These are phyloP conservation scores for Aspergillus floridensis DNA, from an alignment of 2,329 filamentous ascomycete genomes.

Conservation along the genomic window DNA sequence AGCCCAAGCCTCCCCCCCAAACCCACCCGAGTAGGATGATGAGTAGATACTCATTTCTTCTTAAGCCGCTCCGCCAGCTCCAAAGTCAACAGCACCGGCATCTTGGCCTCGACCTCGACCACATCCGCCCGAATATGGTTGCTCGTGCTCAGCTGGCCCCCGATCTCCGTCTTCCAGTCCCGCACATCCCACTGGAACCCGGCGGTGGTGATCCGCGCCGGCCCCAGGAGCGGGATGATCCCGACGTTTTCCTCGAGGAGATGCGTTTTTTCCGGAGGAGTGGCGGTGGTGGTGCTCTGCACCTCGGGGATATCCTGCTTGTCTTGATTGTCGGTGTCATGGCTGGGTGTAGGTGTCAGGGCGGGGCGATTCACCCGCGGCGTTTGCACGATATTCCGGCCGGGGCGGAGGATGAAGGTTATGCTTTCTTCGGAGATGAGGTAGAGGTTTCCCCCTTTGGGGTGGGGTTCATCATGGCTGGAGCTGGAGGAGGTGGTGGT, in stretches of 20 bases:
- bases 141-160: constrained; percentile 72
- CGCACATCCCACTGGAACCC: constrained; percentile 90
- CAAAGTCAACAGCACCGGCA: constrained; percentile 71
- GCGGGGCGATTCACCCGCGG: constrained; percentile 39
- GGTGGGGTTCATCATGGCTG: constrained; percentile 3
- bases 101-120: constrained; percentile 62
- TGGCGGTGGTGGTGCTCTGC: background rate
- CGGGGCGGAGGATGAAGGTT: constrained; percentile 73
- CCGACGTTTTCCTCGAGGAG: constrained; percentile 76
- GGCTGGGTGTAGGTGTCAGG: too few species aligned
- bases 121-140: constrained; percentile 67
- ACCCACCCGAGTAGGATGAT: background rate
- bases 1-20: background rate
- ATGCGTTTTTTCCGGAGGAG: background rate
- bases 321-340: too few species aligned
- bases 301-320: too few species aligned
- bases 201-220: constrained; percentile 70
- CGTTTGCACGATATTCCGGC: constrained; percentile 66
- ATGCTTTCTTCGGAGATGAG: constrained; percentile 78
- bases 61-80: constrained; percentile 53
- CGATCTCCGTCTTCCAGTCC: constrained; percentile 75
- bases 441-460: constrained; percentile 60
- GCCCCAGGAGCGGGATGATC: constrained; percentile 79
- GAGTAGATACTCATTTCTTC: constrained; percentile 9
- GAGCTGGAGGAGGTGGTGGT: background rate